These are phyloP conservation scores for Geosiphon pyriformis DNA, from an alignment of 192 early-diverging fungal species.

Conservation along the genomic window DNA sequence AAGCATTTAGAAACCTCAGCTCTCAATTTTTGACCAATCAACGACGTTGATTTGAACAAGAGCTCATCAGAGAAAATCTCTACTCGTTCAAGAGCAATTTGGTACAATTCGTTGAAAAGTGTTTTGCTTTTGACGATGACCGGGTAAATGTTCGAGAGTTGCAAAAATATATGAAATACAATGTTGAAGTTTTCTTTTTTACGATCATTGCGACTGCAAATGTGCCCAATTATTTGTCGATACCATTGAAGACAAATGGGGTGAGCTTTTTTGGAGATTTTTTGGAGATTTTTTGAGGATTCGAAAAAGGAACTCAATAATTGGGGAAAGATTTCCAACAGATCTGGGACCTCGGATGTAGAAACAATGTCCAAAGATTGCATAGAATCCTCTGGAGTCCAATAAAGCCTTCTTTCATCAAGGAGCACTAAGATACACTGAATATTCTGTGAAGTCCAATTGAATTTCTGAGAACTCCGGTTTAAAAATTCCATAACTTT, in stretches of 20 bases:
- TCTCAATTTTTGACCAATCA: neutral
- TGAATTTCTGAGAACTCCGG: neutral
- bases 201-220: neutral
- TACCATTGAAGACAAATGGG: neutral
- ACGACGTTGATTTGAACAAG: neutral
- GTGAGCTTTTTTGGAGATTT: neutral
- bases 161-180: neutral
- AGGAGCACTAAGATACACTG: neutral
- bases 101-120: neutral
- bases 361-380: neutral
- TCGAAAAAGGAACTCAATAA: neutral
- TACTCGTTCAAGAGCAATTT: neutral
- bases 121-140: neutral
- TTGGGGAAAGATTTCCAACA: neutral
- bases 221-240: neutral
- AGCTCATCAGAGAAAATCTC: neutral
- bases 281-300: neutral
- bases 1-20: neutral
- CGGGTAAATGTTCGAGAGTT: neutral
- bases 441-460: neutral
- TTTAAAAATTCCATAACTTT: neutral
- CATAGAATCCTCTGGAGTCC: neutral
- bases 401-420: neutral
- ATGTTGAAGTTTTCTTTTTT: neutral
- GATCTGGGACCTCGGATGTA: neutral